Percentiles rank a stretch among this genome's conserved stretches.
Evolutionary conservation across 2,329 filamentous ascomycete genomes (phyloP).

Genomic region (Aspergillus viridinutans): DNA sequence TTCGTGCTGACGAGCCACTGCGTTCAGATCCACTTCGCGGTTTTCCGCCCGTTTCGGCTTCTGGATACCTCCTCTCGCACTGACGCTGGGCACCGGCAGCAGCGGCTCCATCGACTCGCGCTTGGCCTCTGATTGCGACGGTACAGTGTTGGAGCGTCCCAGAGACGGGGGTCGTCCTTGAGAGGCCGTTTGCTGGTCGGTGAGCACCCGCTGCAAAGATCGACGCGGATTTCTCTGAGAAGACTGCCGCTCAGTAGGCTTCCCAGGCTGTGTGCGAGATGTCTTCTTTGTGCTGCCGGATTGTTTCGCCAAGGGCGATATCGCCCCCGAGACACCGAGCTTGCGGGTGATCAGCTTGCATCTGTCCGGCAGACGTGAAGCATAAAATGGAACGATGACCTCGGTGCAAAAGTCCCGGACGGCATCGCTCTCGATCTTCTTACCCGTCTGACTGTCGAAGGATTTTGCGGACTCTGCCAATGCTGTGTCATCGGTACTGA

Average conservation of each 20-base stretch:
- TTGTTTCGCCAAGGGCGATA: constrained; percentile 34
- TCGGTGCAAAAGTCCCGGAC: constrained; percentile 49
- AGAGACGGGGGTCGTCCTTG: constrained; percentile 36
- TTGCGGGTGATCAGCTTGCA: constrained; percentile 46
- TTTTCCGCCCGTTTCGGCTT: constrained; percentile 44
- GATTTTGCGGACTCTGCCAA: constrained; percentile 25
- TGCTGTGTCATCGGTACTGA: constrained; percentile 37
- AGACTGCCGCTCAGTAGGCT: constrained; percentile 27
- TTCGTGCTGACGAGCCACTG: constrained; percentile 42
- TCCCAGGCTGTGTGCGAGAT: constrained; percentile 27
- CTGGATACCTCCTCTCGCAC: constrained; percentile 42
- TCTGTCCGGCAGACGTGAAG: constrained; percentile 44
- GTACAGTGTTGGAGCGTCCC: constrained; percentile 40
- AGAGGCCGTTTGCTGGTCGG: constrained; percentile 38
- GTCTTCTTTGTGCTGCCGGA: constrained; percentile 28
- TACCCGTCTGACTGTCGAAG: constrained; percentile 27
- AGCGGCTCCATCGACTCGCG: constrained; percentile 41
- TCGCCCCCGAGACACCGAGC: constrained; percentile 40
- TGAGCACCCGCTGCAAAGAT: constrained; percentile 44
- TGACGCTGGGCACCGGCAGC: constrained; percentile 31
- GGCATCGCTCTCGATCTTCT: constrained; percentile 40
- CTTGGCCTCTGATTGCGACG: constrained; percentile 35
- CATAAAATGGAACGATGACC: constrained; percentile 49
- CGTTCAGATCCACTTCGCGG: constrained; percentile 47
- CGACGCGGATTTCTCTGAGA: constrained; percentile 28